Base-by-base conservation (phyloP, 2,329 filamentous ascomycete species). In the Fusarium xylarioides region DNA sequence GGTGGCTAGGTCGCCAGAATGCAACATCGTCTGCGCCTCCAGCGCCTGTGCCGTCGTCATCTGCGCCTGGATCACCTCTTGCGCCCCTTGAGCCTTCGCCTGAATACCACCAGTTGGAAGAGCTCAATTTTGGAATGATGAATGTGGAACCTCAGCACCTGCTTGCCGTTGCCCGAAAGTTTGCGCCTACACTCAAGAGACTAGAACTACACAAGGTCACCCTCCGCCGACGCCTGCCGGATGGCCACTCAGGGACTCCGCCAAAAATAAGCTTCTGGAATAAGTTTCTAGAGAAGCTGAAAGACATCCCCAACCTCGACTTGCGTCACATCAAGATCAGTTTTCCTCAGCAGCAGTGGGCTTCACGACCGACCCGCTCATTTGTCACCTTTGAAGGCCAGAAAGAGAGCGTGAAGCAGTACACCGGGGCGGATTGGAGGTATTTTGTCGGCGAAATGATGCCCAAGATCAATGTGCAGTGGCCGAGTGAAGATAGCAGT, bases 171-270 rank as follows among this genome's bases (percentile, higher is more conserved):
- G 70, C 84, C 46, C 53, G 63, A 40, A 88, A 85, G 66, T 86
- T 86, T 23, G 81, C 83, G 5, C 71, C 82, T 5, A 85, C 82
- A 0, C 80, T 90, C 4, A 77, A 81, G 14, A 74, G 74, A 11
- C 77, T 90, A 12, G 83, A 83, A 63, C 74, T 90, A 1, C 86
- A 86, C 77, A 86, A 83, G 49, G 74, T 88, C 23, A 80, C 66
- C 0, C 72, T 84, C 4, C 44, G 74, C 5, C 47, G 71, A 35
- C 54, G 42, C 7, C 44, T 75, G 1, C 71, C 75, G 4, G 42
- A 59, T 19, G 56, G 68, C 5, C 64, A n/a, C 40, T 14, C 21
- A 18, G 38, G 63, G 4, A 11, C 60, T 11, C 40, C 52, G 1
- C 61, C 56, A 16, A 80, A 77, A 60, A 40, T 71, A 57, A 84